A percentile compares a stretch with the other conserved stretches of the same genome.
Evolutionary conservation across 2,329 filamentous ascomycete genomes (phyloP).

Genomic region (Monilinia laxa): DNA sequence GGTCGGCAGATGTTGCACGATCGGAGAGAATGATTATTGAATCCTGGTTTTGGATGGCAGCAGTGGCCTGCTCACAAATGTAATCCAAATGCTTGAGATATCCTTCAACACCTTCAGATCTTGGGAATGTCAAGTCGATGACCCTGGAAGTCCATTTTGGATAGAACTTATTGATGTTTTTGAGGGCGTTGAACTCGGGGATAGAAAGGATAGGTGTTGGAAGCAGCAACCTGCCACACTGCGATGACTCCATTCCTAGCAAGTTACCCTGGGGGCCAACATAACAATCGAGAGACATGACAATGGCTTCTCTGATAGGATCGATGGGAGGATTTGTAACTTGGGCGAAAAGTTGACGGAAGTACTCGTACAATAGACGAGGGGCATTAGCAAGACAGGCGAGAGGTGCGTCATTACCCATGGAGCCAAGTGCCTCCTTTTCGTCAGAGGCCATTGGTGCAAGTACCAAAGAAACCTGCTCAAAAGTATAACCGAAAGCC

Average conservation of each 20-base stretch:
- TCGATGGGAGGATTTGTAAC: slow-evolving; percentile 98
- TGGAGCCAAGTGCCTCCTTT: slow-evolving; percentile 94
- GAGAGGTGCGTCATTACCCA: slow-evolving; percentile 94
- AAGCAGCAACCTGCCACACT: slow-evolving; percentile 82
- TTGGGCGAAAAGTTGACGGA: slow-evolving; percentile 95
- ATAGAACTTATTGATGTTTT: slow-evolving; percentile 71
- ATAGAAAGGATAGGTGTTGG: slow-evolving; percentile 88
- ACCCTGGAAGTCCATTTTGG: slow-evolving; percentile 82
- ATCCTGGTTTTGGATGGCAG: slow-evolving; percentile 79
- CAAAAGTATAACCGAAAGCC: slow-evolving; percentile 91
- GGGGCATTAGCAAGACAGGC: slow-evolving; percentile 89
- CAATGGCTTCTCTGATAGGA: slow-evolving; percentile 93
- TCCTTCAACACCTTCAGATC: slow-evolving; percentile 75
- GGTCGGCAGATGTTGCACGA: slow-evolving; percentile 76
- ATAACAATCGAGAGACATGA: slow-evolving; percentile 97
- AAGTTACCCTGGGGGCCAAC: slow-evolving; percentile 94
- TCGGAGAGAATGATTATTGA: slow-evolving; percentile 89
- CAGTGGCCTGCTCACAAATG: slow-evolving; percentile 82
- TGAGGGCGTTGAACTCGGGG: slow-evolving; percentile 85
- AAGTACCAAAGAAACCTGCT: slow-evolving; percentile 88
- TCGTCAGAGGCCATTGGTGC: slow-evolving; percentile 96
- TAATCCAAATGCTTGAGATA: slow-evolving; percentile 85
- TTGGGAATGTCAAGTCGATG: slow-evolving; percentile 92
- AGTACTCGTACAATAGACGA: slow-evolving; percentile 90
- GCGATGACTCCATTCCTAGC: slow-evolving; percentile 86